These are phyloP conservation scores for Globisporangium cylindrosporum DNA, from an alignment of 352 stramenopile genomes.

Conservation along the genomic window DNA sequence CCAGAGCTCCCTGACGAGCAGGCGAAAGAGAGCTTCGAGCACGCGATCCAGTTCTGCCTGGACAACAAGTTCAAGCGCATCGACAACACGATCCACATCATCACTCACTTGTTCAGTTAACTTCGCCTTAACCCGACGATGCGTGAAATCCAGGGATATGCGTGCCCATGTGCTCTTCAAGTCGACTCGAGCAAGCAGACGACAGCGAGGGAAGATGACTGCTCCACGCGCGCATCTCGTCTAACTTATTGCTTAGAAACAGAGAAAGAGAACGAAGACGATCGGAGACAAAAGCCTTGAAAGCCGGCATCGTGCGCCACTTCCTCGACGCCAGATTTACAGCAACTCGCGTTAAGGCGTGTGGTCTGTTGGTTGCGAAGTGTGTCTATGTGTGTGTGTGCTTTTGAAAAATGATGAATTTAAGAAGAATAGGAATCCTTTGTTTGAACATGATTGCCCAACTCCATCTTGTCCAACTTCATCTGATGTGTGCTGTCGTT, in stretches of 20 bases:
- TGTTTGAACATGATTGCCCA: slow-evolving; percentile 3
- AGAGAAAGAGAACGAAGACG: slow-evolving; percentile 6
- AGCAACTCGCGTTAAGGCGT: background rate
- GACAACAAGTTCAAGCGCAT: slow-evolving; percentile 86
- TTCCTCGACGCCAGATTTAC: background rate
- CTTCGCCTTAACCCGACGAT: background rate
- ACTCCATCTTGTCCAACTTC: background rate
- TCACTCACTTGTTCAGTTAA: slow-evolving; percentile 52
- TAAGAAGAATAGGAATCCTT: slow-evolving; percentile 10
- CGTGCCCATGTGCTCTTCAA: background rate
- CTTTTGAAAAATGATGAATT: slow-evolving; percentile 11
- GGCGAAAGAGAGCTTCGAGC: slow-evolving; percentile 62
- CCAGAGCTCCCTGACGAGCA: slow-evolving; percentile 70
- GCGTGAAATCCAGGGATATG: slow-evolving; percentile 12
- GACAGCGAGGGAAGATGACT: background rate
- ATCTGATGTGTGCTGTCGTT: background rate
- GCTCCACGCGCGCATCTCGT: slow-evolving; percentile 10
- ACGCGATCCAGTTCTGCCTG: slow-evolving; percentile 81
- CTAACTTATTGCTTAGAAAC: slow-evolving; percentile 21
- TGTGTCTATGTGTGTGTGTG: slow-evolving; percentile 9
- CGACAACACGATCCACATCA: slow-evolving; percentile 86
- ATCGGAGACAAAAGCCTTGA: background rate
- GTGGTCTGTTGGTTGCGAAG: background rate
- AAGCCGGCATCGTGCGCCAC: background rate
- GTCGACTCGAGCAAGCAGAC: background rate